Base-by-base conservation (phyloP, 192 early-diverging fungal genomes). In the Entophlyctis luteolus region DNA sequence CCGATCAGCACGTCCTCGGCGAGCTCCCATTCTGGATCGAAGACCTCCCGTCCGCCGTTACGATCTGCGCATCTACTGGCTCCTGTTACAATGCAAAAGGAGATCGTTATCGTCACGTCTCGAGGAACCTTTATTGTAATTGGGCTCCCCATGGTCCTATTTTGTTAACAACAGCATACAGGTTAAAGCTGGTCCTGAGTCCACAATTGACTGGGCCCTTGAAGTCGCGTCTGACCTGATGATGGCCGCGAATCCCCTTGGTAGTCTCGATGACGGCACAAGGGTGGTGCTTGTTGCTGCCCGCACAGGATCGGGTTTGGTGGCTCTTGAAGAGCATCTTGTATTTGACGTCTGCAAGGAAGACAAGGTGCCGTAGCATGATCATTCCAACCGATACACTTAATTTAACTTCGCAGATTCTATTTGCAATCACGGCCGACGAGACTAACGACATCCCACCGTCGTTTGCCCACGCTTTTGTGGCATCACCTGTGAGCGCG, bases 281-380 rank as follows among this genome's bases (percentile, higher is more conserved):
- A 59, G 75, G 18, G 48, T 62, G 28, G 68, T 59, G 23, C 47
- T 77, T 34, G 67, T 72, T 8, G 75, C 72, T 36, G 67, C 67
- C 14, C 22, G 75, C n/a, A 72, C 69, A 47, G 71, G 63, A 27
- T 62, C 63, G 35, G 75, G 75, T 8, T 20, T 48, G 18, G 57
- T 59, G 10, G 75, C 69, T 2, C 27, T 46, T 39, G 71, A 63
- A 27, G 59, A 52, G n/a, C 62, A 77, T 20, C 68, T 65, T 36
- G 68, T 77, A 14, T 65, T 77, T 48, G 48, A 56, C 31, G 57
- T 77, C 0, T 77, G 75, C 57, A 68, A 69, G 31, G 67, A 62
- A 20, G 72, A 73, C 58, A 77, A 73, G 67, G 74, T 75, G 48
- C 20, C 36, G 37, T 27, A 4, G 67, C 18, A 22, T 65, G 32